Evolutionary conservation across 129 eudicot genomes (phyloP).

Genomic region (Kitagawia praeruptora): DNA sequence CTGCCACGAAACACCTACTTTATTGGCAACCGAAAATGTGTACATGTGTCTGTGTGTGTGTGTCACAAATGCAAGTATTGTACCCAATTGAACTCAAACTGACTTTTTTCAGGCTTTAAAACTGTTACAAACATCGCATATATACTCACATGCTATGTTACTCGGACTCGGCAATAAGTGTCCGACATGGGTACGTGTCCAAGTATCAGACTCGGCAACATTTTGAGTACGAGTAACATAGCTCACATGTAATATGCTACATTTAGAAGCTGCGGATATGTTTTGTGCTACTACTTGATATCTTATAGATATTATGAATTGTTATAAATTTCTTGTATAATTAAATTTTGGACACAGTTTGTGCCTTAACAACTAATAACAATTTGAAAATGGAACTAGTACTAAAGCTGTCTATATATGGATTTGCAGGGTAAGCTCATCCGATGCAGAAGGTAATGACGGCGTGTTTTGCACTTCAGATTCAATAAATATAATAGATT

Average conservation of each 20-base stretch:
- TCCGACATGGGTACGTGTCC: no score
- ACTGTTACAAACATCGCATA: not conserved
- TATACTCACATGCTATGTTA: not conserved
- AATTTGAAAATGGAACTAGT: not conserved
- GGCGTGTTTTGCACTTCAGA: slow-evolving; percentile 83
- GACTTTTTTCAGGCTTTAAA: not conserved
- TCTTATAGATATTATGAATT: not conserved
- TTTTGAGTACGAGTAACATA: no score
- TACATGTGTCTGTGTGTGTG: not conserved
- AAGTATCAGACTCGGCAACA: no score
- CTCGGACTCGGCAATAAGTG: no score
- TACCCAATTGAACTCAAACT: not conserved
- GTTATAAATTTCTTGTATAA: not conserved
- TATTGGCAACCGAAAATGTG: not conserved
- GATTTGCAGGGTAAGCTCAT: slow-evolving; percentile 58
- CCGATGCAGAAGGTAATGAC: slow-evolving; percentile 92
- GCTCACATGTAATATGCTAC: not conserved
- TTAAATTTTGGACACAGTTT: not conserved
- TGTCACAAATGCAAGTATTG: not conserved
- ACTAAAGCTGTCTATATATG: not conserved
- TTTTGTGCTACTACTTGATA: not conserved
- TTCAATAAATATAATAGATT: slow-evolving; percentile 70
- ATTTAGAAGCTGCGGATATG: not conserved
- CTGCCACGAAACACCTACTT: not conserved
- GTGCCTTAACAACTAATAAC: not conserved